Evolutionary conservation across 768 basidiomycete genomes (phyloP).

Genomic region (Leucocoprinus leucothites): DNA sequence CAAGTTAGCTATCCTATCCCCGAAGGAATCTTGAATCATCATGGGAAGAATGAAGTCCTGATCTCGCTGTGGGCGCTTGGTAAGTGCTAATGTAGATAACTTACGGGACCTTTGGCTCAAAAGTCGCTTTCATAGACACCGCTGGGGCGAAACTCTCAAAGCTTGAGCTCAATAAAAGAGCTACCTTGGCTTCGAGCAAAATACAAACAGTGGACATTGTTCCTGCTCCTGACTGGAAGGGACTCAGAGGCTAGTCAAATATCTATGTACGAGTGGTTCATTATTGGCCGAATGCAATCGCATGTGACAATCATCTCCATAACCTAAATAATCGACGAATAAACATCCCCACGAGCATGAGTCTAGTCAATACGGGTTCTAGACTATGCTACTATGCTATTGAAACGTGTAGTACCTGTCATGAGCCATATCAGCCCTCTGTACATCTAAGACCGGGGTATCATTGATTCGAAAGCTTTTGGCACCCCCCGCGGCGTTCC

Average conservation of each 20-base stretch:
- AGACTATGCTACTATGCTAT: no score
- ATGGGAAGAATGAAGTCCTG: slow-evolving; percentile 30
- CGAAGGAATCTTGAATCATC: slow-evolving; percentile 35
- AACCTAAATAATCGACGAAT: no score
- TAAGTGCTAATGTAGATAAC: slow-evolving; percentile 13
- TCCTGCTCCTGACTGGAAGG: slow-evolving; percentile 29
- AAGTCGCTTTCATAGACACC: slow-evolving; percentile 13
- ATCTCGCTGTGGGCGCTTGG: slow-evolving; percentile 34
- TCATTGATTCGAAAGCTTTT: no score
- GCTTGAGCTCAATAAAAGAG: slow-evolving; percentile 27
- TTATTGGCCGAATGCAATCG: no score
- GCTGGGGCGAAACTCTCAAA: slow-evolving; percentile 27
- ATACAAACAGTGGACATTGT: slow-evolving; percentile 24
- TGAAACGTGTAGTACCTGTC: no score
- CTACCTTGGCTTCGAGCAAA: slow-evolving; percentile 26
- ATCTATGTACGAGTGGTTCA: not conserved
- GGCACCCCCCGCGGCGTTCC: not conserved
- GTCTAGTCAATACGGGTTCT: no score
- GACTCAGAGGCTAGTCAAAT: slow-evolving; percentile 18
- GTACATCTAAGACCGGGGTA: no score
- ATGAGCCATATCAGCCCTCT: no score
- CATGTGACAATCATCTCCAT: no score
- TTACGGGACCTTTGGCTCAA: not conserved
- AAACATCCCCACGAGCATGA: no score
- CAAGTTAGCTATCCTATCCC: slow-evolving; percentile 44